Conservation (phyloP, 495 filamentous ascomycete species). For the Penicillium samsonianum region DNA sequence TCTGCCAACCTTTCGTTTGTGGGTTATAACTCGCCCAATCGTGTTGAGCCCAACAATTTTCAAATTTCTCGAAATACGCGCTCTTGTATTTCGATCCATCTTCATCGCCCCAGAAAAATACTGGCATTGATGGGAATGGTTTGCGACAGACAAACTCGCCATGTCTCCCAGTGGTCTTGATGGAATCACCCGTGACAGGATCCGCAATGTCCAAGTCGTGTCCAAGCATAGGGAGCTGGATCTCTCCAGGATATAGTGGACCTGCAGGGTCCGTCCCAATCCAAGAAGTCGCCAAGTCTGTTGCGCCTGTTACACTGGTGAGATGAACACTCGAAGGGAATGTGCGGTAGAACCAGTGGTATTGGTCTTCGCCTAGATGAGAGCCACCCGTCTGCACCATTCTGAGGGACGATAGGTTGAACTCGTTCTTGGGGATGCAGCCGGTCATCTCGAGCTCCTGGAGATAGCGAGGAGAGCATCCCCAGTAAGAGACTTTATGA, state of each 20-base stretch:
- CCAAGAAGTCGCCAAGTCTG: conserved; percentile 70
- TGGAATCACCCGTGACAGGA: conserved; percentile 51
- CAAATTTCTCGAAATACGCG: conserved; percentile 57
- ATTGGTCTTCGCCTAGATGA: conserved; percentile 67
- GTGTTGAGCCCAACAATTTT: conserved; percentile 66
- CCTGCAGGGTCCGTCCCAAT: conserved; percentile 63
- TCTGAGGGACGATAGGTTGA: conserved; percentile 57
- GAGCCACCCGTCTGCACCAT: conserved; percentile 62
- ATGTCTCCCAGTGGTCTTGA: conserved; percentile 31
- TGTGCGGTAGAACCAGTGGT: conserved; percentile 76
- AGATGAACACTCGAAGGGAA: conserved; percentile 66
- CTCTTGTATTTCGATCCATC: conserved; percentile 57
- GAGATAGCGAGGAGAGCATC: conserved; percentile 70
- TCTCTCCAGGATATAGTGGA: conserved; percentile 68
- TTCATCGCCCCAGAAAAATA: conserved; percentile 66
- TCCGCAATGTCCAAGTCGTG: conserved; percentile 65
- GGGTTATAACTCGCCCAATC: conserved; percentile 60
- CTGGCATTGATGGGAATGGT: conserved; percentile 70
- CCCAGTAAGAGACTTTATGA: conserved; percentile 58
- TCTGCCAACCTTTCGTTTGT: conserved; percentile 66
- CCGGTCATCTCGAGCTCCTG: conserved; percentile 62
- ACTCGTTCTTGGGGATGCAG: conserved; percentile 55
- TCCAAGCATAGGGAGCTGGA: conserved; percentile 61
- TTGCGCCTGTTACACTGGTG: conserved; percentile 70
- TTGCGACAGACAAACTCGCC: conserved; percentile 68